These are phyloP conservation scores for Thecaphora frezii DNA, from an alignment of 1,284 basidiomycete genomes.

Conservation along the genomic window DNA sequence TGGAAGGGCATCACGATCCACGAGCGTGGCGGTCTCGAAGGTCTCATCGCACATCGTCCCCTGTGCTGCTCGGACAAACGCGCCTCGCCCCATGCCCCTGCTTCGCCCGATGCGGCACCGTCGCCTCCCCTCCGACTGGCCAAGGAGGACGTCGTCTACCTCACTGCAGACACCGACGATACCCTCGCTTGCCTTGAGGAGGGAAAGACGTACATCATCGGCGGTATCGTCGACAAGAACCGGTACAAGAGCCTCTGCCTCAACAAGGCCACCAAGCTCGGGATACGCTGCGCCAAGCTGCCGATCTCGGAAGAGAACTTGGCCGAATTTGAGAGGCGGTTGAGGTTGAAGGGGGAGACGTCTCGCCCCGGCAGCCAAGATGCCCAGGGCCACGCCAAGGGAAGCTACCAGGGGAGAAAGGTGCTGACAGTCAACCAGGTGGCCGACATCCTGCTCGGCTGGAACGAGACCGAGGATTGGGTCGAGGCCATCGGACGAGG, in stretches of 20 bases:
- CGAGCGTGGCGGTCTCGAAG: constrained; percentile 63
- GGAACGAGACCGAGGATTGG: constrained; percentile 64
- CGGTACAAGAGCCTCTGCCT: constrained; percentile 86
- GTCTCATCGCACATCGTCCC: constrained; percentile 7
- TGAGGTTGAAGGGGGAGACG: constrained; percentile 19
- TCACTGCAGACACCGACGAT: constrained; percentile 89
- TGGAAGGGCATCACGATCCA: constrained; percentile 84
- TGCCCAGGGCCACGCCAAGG: constrained; percentile 4
- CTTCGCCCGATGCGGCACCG: constrained; percentile 4
- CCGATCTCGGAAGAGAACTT: constrained; percentile 73
- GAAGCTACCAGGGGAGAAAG: constrained; percentile 65
- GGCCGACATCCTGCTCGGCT: constrained; percentile 87
- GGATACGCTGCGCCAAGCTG: constrained; percentile 81
- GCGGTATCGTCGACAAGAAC: constrained; percentile 94
- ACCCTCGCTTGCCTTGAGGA: constrained; percentile 78
- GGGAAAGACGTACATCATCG: constrained; percentile 89
- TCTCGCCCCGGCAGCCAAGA: constrained; percentile 6
- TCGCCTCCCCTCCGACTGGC: constrained; percentile 12
- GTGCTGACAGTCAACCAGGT: constrained; percentile 95
- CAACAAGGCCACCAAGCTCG: constrained; percentile 75
- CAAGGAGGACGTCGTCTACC: constrained; percentile 72
- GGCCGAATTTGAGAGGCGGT: constrained; percentile 57
- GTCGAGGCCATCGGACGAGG: constrained; percentile 69
- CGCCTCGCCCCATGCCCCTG: background rate
- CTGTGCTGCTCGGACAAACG: background rate